These are phyloP conservation scores for Alternaria sp. DNA, from an alignment of 2,329 filamentous ascomycete genomes.

Conservation along the genomic window DNA sequence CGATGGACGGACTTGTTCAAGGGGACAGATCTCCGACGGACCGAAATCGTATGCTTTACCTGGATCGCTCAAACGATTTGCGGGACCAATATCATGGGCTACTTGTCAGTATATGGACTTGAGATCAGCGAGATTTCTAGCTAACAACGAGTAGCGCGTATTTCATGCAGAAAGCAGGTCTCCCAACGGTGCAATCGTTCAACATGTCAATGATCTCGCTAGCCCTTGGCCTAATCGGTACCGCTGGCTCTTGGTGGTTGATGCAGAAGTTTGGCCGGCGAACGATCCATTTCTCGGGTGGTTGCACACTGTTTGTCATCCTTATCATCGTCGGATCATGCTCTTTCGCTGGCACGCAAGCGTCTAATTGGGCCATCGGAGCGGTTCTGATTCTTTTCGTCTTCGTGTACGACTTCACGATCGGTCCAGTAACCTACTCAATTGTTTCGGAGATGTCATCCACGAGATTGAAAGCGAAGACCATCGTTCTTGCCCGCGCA, in stretches of 20 bases:
- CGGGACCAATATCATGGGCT: constrained; percentile 56
- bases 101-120: constrained; percentile 38
- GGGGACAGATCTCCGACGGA: constrained; percentile 77
- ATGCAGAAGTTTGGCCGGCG: constrained; percentile 83
- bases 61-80: constrained; percentile 57
- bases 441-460: constrained; percentile 85
- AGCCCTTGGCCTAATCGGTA: constrained; percentile 74
- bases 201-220: constrained; percentile 63
- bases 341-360: constrained; percentile 62
- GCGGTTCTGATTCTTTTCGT: constrained; percentile 53
- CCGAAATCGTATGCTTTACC: constrained; percentile 68
- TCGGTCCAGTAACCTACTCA: constrained; percentile 89
- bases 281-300: constrained; percentile 75
- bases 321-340: constrained; percentile 83
- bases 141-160: constrained; percentile 47
- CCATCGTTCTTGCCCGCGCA: constrained; percentile 82
- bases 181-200: constrained; percentile 53
- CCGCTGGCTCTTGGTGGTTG: constrained; percentile 79
- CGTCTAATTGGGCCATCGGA: constrained; percentile 55
- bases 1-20: constrained; percentile 83
- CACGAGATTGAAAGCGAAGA: constrained; percentile 84
- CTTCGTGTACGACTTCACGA: constrained; percentile 82
- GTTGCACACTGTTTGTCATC: constrained; percentile 66
- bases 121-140: background rate
- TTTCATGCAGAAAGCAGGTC: constrained; percentile 57